Evolutionary conservation across 176 grass and related monocot genomes (phyloP).

Genomic region (Musa schizocarpa): DNA sequence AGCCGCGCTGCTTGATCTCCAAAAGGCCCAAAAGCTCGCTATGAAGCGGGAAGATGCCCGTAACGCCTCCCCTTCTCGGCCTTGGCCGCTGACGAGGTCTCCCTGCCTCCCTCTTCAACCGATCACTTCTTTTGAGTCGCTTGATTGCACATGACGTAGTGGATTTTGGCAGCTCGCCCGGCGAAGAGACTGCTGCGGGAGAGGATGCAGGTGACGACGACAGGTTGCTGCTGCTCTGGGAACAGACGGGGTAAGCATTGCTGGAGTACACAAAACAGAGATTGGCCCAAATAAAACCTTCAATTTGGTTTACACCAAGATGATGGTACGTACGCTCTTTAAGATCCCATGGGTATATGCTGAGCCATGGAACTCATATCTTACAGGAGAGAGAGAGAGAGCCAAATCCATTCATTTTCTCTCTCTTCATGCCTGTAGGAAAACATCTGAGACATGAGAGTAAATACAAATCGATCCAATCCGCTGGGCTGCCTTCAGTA

Average conservation of each 20-base stretch:
- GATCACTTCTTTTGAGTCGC: background rate
- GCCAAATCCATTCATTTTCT: no score
- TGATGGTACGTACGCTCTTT: no score
- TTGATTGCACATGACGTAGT: background rate
- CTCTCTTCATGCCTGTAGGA: no score
- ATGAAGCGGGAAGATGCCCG: background rate
- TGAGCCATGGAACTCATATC: no score
- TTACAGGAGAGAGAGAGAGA: no score
- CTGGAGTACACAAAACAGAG: background rate
- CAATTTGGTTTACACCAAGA: no score
- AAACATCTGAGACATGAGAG: no score
- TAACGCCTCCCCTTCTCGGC: background rate
- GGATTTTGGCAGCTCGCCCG: background rate
- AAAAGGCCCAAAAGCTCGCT: conserved; percentile 1
- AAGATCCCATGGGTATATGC: no score
- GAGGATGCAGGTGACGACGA: background rate
- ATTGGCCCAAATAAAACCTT: no score
- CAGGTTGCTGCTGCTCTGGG: background rate
- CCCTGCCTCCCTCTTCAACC: background rate
- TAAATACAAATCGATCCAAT: no score
- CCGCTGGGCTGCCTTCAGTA: no score
- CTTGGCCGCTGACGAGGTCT: background rate
- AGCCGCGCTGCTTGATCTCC: background rate
- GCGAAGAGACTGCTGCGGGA: background rate
- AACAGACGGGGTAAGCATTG: background rate